Evolutionary conservation across 257 asterid genomes (phyloP), one percentile per base, ranked within the genome.

Genomic region (Voacanga thouarsii): DNA sequence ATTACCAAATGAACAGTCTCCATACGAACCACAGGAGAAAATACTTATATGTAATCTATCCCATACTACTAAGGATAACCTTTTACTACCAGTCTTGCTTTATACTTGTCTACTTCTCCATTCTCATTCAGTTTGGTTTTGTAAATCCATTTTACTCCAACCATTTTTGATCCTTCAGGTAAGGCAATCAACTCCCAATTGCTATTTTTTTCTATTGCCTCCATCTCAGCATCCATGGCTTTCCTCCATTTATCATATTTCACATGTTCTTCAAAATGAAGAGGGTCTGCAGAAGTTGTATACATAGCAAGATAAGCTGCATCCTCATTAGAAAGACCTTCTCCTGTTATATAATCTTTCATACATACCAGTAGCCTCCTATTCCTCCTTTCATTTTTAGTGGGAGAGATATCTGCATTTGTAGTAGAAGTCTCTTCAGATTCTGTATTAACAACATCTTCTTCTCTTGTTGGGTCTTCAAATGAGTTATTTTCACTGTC

Each of bases 101-200:
- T 75, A 44, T 6, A 39, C 16, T 75, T 75, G 12, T 75, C 78
- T 0, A 75, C 37, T 3, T 75, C 78, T n/a, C 73, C 74, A 43
- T 61, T 45, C 30, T 76, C 74, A 21, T 76, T 76, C 6, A 76
- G 74, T 19, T 76, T 76, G 0, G 49, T 64, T 19, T 76, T 76
- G 43, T 3, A 76, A 1, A 64, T 9, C 64, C 74, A 64, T 47
- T 76, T 64, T 6, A 77, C 76, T 1, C 81, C 69, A 53, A 77
- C 41, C 9, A 14, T n/a, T 9, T 77, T 68, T 9, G 30, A n/a
- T 28, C 69, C 71, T 10, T 0, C 14, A 5, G 76, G 81, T 15
- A 69, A 21, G 5, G 30, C 57, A 0, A 5, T 53, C 2, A 77
- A 49, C n/a, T n/a, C n/a, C n/a, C n/a, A n/a, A n/a, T n/a, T n/a